A percentile compares a stretch with the other conserved stretches of the same genome.
These are phyloP conservation scores for Cenchrus fungigraminus DNA, from an alignment of 176 grass and related monocot species.

Conservation along the genomic window DNA sequence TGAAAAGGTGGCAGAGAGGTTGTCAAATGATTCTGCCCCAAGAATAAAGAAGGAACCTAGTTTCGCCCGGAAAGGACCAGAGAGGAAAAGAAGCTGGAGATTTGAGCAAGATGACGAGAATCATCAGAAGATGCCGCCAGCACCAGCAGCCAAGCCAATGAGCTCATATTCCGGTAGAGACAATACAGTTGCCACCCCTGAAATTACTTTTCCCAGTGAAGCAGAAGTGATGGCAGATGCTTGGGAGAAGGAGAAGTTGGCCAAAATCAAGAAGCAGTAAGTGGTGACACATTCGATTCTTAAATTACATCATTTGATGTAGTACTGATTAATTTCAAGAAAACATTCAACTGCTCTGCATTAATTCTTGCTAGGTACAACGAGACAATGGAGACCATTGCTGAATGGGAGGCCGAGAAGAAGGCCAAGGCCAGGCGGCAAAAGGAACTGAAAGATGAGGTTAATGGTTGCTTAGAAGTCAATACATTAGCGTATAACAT, in stretches of 20 bases:
- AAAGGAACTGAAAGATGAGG: conserved; percentile 57
- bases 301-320: not conserved
- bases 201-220: not conserved
- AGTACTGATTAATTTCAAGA: not conserved
- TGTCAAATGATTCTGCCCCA: conserved; percentile 16
- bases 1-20: conserved; percentile 31
- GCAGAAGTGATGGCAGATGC: conserved; percentile 48
- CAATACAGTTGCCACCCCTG: not conserved
- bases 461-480: conserved; percentile 2
- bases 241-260: conserved; percentile 72
- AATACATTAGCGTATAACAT: too few species aligned
- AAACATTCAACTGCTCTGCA: not conserved
- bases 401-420: conserved; percentile 75
- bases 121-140: not conserved
- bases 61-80: conserved; percentile 31
- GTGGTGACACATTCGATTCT: not conserved
- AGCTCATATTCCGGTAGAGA: conserved; percentile 5
- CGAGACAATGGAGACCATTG: conserved; percentile 55
- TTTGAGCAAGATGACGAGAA: conserved; percentile 48
- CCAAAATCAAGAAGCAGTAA: conserved; percentile 62
- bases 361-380: conserved; percentile 47
- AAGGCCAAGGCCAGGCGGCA: conserved; percentile 60
- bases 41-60: conserved; percentile 42
- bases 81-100: conserved; percentile 50
- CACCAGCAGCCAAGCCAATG: not conserved